These are phyloP conservation scores for Penicillium crustosum DNA, from an alignment of 2,329 filamentous ascomycete genomes.

Conservation along the genomic window DNA sequence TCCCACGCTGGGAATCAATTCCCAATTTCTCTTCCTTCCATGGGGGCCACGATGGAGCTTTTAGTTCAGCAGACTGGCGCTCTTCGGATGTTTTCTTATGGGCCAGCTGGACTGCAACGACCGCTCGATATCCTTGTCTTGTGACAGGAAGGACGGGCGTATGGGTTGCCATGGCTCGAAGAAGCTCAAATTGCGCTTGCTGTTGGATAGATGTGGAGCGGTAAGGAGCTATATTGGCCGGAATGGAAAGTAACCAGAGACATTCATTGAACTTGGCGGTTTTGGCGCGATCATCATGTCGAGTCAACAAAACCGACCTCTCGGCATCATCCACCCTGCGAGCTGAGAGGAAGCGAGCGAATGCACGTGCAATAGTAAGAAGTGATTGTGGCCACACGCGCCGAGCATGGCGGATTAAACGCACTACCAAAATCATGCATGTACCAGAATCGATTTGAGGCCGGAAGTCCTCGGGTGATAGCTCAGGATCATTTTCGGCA, in stretches of 20 bases:
- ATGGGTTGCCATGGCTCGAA: conserved; percentile 57
- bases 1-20: conserved; percentile 58
- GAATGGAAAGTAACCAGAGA: conserved; percentile 51
- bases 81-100: conserved; percentile 58
- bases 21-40: conserved; percentile 64
- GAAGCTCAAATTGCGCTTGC: conserved; percentile 57
- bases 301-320: conserved; percentile 3
- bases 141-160: conserved; percentile 56
- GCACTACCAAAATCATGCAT: conserved; percentile 44
- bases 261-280: conserved; percentile 51
- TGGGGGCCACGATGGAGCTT: conserved; percentile 63
- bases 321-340: conserved; percentile 3
- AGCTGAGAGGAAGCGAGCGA: conserved; percentile 36
- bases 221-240: conserved; percentile 52
- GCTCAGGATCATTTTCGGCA: conserved; percentile 1
- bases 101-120: conserved; percentile 57
- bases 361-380: conserved; percentile 42
- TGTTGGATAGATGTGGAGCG: conserved; percentile 52
- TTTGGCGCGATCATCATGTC: conserved; percentile 27
- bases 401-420: conserved; percentile 54
- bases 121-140: conserved; percentile 57
- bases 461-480: neutral
- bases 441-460: conserved; percentile 29
- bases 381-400: conserved; percentile 50
- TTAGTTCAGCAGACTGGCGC: conserved; percentile 58